Percentiles rank a stretch among this genome's conserved stretches.
phyloP scores from a whole-genome alignment of 2,329 filamentous ascomycete genomes.

The Tolypocladium ophioglossoides region DNA sequence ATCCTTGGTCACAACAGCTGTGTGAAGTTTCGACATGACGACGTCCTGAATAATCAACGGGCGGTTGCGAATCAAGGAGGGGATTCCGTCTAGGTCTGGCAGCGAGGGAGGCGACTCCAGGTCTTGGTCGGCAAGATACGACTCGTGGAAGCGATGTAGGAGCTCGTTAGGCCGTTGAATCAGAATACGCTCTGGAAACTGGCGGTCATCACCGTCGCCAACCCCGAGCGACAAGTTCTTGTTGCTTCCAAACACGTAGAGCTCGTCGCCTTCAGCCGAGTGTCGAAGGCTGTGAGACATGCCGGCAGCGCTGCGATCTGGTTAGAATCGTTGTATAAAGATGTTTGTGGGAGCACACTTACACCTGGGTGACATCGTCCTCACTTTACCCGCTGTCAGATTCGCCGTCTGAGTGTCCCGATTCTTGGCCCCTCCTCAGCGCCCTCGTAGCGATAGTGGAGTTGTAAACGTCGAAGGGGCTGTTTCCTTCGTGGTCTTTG shows the following conservation, averaged over 20 bases:
- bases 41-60: slow-evolving; percentile 73
- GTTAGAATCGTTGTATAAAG: slow-evolving; percentile 1
- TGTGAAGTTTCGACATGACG: slow-evolving; percentile 83
- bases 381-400: slow-evolving; percentile 44
- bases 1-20: slow-evolving; percentile 77
- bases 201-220: slow-evolving; percentile 90
- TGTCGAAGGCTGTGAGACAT: slow-evolving; percentile 7
- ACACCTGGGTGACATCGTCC: slow-evolving; percentile 16
- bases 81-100: slow-evolving; percentile 44
- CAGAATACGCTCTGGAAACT: slow-evolving; percentile 77
- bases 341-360: slow-evolving; percentile 7
- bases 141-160: slow-evolving; percentile 60
- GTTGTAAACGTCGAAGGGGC: slow-evolving; percentile 86
- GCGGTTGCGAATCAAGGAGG: slow-evolving; percentile 58
- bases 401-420: slow-evolving; percentile 38
- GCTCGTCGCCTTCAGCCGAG: slow-evolving; percentile 56
- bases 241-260: slow-evolving; percentile 93
- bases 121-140: slow-evolving; percentile 45
- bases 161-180: slow-evolving; percentile 70
- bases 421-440: slow-evolving; percentile 38
- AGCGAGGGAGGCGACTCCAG: slow-evolving; percentile 15
- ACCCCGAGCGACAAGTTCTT: slow-evolving; percentile 89
- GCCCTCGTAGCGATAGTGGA: slow-evolving; percentile 73
- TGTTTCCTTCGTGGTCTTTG: slow-evolving; percentile 91
- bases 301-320: slow-evolving; percentile 10